A percentile compares a stretch with the other conserved stretches of the same genome.
These are phyloP conservation scores for Nemania abortiva DNA, from an alignment of 2,329 filamentous ascomycete species.

Conservation along the genomic window DNA sequence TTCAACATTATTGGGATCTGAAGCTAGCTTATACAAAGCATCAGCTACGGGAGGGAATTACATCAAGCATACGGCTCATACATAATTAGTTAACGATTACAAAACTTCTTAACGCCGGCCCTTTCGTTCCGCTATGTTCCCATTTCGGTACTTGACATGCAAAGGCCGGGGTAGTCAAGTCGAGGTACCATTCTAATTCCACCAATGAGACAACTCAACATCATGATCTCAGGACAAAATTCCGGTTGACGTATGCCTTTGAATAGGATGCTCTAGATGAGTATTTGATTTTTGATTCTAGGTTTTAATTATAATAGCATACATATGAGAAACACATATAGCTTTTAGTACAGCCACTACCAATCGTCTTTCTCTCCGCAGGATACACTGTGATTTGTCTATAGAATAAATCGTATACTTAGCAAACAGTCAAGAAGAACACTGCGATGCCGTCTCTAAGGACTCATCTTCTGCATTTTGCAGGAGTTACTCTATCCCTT, in stretches of 20 bases:
- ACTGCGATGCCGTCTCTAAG: conserved; percentile 31
- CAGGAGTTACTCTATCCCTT: conserved; percentile 28
- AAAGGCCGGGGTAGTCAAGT: conserved; percentile 23
- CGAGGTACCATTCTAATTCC: conserved; percentile 28
- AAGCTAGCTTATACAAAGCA: neutral
- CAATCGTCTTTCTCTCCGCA: neutral
- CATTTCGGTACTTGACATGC: conserved; percentile 25
- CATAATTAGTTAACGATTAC: neutral
- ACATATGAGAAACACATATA: neutral
- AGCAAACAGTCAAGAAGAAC: neutral
- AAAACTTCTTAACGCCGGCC: conserved; percentile 11
- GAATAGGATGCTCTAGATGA: neutral
- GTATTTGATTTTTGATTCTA: neutral
- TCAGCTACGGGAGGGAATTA: neutral
- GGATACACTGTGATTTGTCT: neutral
- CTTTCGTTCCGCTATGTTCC: conserved; percentile 18
- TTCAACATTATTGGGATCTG: neutral
- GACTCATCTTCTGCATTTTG: conserved; percentile 26
- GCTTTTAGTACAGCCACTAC: neutral
- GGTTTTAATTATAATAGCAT: conserved; percentile 1
- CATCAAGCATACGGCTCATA: neutral
- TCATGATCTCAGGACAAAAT: neutral
- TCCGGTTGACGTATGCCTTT: conserved; percentile 21
- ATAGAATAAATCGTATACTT: neutral
- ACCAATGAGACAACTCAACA: conserved; percentile 31